A percentile compares a stretch with the other conserved stretches of the same genome.
These are phyloP conservation scores for Leccinum solheimii DNA, from an alignment of 1,284 basidiomycete genomes.

Conservation along the genomic window DNA sequence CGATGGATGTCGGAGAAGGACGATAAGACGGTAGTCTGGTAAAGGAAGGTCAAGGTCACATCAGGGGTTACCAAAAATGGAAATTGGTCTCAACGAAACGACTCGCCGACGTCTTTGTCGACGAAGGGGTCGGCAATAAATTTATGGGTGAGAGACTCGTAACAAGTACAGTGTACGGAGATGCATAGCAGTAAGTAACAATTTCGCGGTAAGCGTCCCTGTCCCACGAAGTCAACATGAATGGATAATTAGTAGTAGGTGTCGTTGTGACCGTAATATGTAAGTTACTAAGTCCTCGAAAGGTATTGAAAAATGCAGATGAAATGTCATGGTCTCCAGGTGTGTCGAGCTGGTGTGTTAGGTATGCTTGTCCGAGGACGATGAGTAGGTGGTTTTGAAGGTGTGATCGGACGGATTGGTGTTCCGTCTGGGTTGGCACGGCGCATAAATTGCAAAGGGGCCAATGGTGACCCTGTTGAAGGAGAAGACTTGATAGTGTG, in stretches of 20 bases:
- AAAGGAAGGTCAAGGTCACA: not conserved
- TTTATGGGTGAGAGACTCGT: constrained; percentile 18
- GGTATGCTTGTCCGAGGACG: constrained; percentile 36
- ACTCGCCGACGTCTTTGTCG: not conserved
- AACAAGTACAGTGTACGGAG: constrained; percentile 31
- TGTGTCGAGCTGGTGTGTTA: constrained; percentile 36
- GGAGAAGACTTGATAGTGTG: constrained; percentile 45
- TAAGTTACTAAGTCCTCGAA: constrained; percentile 20
- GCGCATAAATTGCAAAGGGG: constrained; percentile 58
- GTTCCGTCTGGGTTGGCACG: constrained; percentile 46
- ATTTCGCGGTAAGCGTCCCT: constrained; percentile 30
- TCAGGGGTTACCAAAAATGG: constrained; percentile 15
- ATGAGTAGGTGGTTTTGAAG: constrained; percentile 40
- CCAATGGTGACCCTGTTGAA: constrained; percentile 53
- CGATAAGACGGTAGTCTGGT: no score
- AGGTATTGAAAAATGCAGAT: constrained; percentile 14
- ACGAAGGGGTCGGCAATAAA: constrained; percentile 5
- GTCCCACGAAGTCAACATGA: constrained; percentile 32
- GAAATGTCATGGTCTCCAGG: constrained; percentile 36
- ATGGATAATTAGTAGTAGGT: constrained; percentile 33
- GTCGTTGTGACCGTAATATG: constrained; percentile 13
- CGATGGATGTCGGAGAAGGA: not conserved
- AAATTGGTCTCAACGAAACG: not conserved
- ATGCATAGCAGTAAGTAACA: constrained; percentile 23
- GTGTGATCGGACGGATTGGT: constrained; percentile 43